These are phyloP conservation scores for Phaffia australis DNA, from an alignment of 768 basidiomycete genomes.

Conservation along the genomic window DNA sequence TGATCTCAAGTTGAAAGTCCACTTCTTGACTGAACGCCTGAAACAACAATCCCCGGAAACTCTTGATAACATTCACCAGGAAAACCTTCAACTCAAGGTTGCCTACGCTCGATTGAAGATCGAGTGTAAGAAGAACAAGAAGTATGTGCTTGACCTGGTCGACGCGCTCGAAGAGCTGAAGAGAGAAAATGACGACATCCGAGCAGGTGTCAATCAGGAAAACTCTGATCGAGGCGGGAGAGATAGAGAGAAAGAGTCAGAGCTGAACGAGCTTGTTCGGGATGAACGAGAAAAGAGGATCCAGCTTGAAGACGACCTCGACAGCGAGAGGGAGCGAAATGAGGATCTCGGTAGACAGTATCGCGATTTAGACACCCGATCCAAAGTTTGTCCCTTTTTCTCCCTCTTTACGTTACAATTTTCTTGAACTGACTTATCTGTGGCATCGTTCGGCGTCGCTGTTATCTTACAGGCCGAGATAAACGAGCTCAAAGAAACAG, in stretches of 20 bases:
- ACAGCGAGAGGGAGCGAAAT: slow-evolving; percentile 60
- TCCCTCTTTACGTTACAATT: background rate
- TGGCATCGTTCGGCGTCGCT: no score
- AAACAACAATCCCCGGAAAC: slow-evolving; percentile 82
- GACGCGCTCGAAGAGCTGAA: slow-evolving; percentile 43
- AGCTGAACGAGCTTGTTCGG: background rate
- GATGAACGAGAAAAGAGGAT: slow-evolving; percentile 10
- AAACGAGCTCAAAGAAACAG: slow-evolving; percentile 57
- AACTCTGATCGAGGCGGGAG: background rate
- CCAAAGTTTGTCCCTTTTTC: background rate
- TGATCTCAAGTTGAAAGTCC: slow-evolving; percentile 86
- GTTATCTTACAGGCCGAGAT: slow-evolving; percentile 46
- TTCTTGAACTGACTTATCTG: background rate
- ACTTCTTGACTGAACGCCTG: slow-evolving; percentile 87
- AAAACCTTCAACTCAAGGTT: slow-evolving; percentile 86
- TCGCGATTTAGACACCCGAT: background rate
- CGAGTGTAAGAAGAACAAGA: slow-evolving; percentile 85
- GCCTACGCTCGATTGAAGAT: slow-evolving; percentile 79
- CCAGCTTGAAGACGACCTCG: slow-evolving; percentile 52
- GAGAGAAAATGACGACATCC: slow-evolving; percentile 38
- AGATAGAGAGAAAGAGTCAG: slow-evolving; percentile 1
- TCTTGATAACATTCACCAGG: slow-evolving; percentile 79
- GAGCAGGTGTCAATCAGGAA: background rate
- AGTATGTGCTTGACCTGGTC: slow-evolving; percentile 63
- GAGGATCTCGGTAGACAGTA: slow-evolving; percentile 34